Evolutionary conservation across 371 early-diverging fungal species (phyloP).

Genomic region (Syncephalastrum contaminatum): DNA sequence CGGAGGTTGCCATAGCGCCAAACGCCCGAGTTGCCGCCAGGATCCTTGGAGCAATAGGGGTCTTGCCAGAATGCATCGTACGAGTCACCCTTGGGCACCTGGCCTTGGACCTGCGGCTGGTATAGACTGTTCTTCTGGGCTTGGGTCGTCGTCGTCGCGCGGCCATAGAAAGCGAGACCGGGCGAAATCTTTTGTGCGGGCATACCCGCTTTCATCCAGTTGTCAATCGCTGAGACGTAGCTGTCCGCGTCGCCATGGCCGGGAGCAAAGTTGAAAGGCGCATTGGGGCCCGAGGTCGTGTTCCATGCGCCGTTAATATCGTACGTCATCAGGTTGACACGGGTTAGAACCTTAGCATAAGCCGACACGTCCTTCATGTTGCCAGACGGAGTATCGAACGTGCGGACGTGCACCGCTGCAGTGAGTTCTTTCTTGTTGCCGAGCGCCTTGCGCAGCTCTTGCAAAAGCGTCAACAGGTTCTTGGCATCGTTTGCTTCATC

Average conservation of each 20-base stretch:
- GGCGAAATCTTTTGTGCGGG: conserved; percentile 59
- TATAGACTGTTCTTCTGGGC: conserved; percentile 34
- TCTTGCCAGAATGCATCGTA: conserved; percentile 57
- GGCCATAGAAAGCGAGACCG: conserved; percentile 66
- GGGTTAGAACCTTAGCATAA: conserved; percentile 63
- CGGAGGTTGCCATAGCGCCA: conserved; percentile 70
- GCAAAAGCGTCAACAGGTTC: conserved; percentile 57
- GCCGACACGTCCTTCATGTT: conserved; percentile 60
- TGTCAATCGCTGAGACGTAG: conserved; percentile 51
- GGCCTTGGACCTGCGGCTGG: conserved; percentile 31
- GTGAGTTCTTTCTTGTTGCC: conserved; percentile 59
- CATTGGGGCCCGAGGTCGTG: conserved; percentile 61
- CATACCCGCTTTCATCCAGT: conserved; percentile 60
- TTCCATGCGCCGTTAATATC: conserved; percentile 66
- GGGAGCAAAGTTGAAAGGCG: conserved; percentile 57
- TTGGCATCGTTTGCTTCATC: conserved; percentile 34
- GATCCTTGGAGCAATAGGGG: conserved; percentile 40
- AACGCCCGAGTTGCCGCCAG: conserved; percentile 49
- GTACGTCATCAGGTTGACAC: conserved; percentile 63
- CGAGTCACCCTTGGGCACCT: conserved; percentile 46
- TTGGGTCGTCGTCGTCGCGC: conserved; percentile 36
- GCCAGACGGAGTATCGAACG: conserved; percentile 53
- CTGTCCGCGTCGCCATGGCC: conserved; percentile 44
- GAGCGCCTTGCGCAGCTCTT: conserved; percentile 64
- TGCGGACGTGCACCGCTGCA: conserved; percentile 67